These are phyloP conservation scores for Beauveria pseudobassiana DNA, from an alignment of 2,329 filamentous ascomycete genomes.

Conservation along the genomic window DNA sequence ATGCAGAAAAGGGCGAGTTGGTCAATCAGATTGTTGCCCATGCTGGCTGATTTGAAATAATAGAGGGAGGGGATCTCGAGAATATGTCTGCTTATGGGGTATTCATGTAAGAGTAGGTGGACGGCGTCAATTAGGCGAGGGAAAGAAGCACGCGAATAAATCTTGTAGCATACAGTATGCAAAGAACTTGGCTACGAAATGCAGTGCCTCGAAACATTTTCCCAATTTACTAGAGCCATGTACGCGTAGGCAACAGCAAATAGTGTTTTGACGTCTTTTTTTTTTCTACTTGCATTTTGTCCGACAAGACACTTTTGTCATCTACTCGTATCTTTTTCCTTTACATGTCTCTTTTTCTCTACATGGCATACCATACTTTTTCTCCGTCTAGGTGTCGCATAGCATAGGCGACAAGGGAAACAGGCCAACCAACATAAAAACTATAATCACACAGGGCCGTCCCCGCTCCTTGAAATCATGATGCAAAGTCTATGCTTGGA, in stretches of 20 bases:
- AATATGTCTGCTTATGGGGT: not conserved
- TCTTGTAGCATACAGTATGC: not conserved
- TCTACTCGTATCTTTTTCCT: not conserved
- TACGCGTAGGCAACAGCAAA: too few relatives aligned
- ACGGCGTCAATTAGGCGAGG: not conserved
- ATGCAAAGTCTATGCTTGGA: constrained; percentile 7
- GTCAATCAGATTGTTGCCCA: constrained; percentile 95
- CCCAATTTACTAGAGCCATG: not conserved
- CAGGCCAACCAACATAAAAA: not conserved
- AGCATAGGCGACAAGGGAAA: not conserved
- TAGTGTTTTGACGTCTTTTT: not conserved
- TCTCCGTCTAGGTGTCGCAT: constrained; percentile 7
- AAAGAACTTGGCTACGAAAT: too few relatives aligned
- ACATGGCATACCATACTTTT: too few relatives aligned
- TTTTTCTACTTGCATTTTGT: not conserved
- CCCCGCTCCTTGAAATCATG: not conserved
- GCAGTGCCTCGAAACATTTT: not conserved
- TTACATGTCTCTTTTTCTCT: not conserved
- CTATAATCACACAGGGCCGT: not conserved
- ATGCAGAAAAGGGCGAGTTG: constrained; percentile 62
- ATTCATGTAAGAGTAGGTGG: constrained; percentile 5
- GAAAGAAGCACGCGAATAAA: not conserved
- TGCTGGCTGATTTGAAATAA: constrained; percentile 54
- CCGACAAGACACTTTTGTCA: not conserved
- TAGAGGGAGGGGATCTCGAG: not conserved